Evolutionary conservation across 140 eudicot species (phyloP).

Genomic region (Erigeron philadelphicus): DNA sequence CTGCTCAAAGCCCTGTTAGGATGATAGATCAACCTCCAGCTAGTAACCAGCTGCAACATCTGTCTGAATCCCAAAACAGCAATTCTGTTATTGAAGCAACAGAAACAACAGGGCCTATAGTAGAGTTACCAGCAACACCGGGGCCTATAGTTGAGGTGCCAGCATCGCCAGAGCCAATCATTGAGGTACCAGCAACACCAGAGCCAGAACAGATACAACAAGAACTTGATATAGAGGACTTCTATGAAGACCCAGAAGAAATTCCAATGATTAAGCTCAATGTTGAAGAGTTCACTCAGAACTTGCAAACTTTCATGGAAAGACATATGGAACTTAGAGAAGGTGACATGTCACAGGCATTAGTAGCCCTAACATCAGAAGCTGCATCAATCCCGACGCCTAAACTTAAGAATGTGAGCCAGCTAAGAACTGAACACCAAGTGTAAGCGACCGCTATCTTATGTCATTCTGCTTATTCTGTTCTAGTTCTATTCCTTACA

Average conservation of each 20-base stretch:
- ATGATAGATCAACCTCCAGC: constrained; percentile 43
- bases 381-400: constrained; percentile 90
- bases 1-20: constrained; percentile 35
- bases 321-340: constrained; percentile 61
- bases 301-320: constrained; percentile 61
- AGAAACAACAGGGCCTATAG: constrained; percentile 53
- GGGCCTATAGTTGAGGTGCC: constrained; percentile 69
- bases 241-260: constrained; percentile 68
- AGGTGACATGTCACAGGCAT: constrained; percentile 68
- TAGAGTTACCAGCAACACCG: constrained; percentile 64
- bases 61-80: constrained; percentile 30
- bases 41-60: constrained; percentile 25
- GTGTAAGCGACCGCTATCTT: constrained; percentile 61
- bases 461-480: background rate
- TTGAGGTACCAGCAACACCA: constrained; percentile 77
- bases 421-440: constrained; percentile 95
- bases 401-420: constrained; percentile 80
- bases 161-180: constrained; percentile 58
- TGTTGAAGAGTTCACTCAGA: constrained; percentile 71
- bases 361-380: constrained; percentile 79
- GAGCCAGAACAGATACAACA: constrained; percentile 52
- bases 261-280: constrained; percentile 85
- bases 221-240: constrained; percentile 77
- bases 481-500: constrained; percentile 2
- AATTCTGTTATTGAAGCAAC: constrained; percentile 59